A percentile compares a stretch with the other conserved stretches of the same genome.
Conservation (phyloP, 108 stramenopile genomes). For the Nitzschia sp. region DNA sequence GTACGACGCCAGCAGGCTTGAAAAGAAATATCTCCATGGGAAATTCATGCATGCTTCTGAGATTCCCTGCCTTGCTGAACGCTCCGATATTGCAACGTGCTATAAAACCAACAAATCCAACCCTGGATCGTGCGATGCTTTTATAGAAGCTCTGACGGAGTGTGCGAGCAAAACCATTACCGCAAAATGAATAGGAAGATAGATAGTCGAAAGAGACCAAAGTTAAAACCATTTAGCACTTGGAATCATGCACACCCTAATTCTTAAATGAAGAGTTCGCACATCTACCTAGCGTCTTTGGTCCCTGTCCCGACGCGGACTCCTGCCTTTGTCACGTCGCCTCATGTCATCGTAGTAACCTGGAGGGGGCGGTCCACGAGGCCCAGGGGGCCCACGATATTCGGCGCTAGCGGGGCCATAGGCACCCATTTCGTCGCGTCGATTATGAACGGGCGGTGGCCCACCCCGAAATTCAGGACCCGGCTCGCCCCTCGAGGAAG, state of each 20-base stretch:
- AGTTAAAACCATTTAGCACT: not conserved
- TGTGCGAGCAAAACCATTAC: slow-evolving; percentile 29
- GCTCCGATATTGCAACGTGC: slow-evolving; percentile 25
- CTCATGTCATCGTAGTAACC: slow-evolving; percentile 3
- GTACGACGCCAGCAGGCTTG: slow-evolving; percentile 34
- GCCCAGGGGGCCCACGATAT: slow-evolving; percentile 7
- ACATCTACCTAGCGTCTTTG: slow-evolving; percentile 1
- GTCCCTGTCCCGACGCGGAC: slow-evolving; percentile 19
- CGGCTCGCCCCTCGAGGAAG: slow-evolving; percentile 1
- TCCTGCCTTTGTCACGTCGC: not conserved
- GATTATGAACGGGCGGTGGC: not conserved
- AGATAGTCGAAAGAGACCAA: no score
- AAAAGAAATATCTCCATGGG: slow-evolving; percentile 19
- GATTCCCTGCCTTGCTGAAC: slow-evolving; percentile 35
- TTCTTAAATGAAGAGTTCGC: no score
- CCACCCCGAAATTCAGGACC: slow-evolving; percentile 5
- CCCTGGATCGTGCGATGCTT: slow-evolving; percentile 28
- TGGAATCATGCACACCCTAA: no score
- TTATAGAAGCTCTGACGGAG: slow-evolving; percentile 26
- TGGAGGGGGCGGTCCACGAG: not conserved
- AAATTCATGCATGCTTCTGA: slow-evolving; percentile 5
- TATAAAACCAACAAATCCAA: slow-evolving; percentile 20
- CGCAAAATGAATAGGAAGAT: slow-evolving; percentile 1
- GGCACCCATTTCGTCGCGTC: slow-evolving; percentile 4
- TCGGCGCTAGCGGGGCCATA: slow-evolving; percentile 21